Evolutionary conservation across 1,139 yeast species (phyloP).

Genomic region (Candida dubliniensis): DNA sequence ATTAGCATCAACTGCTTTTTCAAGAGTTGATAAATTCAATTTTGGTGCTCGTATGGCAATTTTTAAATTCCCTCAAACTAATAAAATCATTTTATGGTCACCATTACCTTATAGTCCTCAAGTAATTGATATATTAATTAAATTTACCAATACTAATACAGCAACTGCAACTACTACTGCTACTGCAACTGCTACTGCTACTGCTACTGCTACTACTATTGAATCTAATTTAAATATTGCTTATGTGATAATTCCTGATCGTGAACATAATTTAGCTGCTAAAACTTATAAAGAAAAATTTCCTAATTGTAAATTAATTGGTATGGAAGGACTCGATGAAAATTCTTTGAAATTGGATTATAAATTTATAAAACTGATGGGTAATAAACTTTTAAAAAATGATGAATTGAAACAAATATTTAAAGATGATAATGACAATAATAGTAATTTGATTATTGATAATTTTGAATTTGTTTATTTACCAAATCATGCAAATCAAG

Average conservation of each 20-base stretch:
- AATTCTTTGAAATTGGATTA: slow-evolving; percentile 34
- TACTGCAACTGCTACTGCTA: too few relatives aligned
- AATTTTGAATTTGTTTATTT: slow-evolving; percentile 57
- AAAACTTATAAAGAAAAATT: slow-evolving; percentile 47
- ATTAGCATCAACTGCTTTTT: slow-evolving; percentile 52
- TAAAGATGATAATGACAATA: slow-evolving; percentile 19
- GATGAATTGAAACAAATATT: slow-evolving; percentile 24
- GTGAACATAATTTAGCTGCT: slow-evolving; percentile 59
- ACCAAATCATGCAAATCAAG: slow-evolving; percentile 56
- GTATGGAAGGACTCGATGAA: slow-evolving; percentile 41
- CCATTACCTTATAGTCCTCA: slow-evolving; percentile 59
- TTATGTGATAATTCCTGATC: slow-evolving; percentile 52
- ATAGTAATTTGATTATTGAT: slow-evolving; percentile 22
- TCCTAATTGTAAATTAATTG: slow-evolving; percentile 53
- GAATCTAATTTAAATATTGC: slow-evolving; percentile 33
- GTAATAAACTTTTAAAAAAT: slow-evolving; percentile 28
- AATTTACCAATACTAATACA: slow-evolving; percentile 35
- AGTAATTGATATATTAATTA: slow-evolving; percentile 38
- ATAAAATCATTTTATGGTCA: slow-evolving; percentile 53
- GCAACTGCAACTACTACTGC: too few relatives aligned
- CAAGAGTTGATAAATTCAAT: slow-evolving; percentile 38
- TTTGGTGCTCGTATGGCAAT: slow-evolving; percentile 67
- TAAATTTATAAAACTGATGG: slow-evolving; percentile 26
- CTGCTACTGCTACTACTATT: too few relatives aligned
- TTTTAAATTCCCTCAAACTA: slow-evolving; percentile 28